phyloP scores from a whole-genome alignment of 2,329 filamentous ascomycete genomes.

The Diaporthe sp. region DNA sequence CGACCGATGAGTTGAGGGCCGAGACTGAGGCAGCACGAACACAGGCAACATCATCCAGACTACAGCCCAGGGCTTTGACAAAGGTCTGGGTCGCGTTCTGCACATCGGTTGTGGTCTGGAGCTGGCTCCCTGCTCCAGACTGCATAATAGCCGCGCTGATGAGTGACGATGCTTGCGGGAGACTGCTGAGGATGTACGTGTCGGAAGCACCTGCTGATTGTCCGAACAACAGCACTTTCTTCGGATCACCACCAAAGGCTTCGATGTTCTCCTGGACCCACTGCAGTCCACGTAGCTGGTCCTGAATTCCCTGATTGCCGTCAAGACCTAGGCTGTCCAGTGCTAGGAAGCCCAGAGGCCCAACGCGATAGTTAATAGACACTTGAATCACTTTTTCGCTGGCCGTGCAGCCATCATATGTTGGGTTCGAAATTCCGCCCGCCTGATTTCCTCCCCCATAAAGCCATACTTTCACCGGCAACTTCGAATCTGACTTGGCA shows the following conservation, averaged over 20 bases:
- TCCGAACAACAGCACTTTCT: conserved; percentile 46
- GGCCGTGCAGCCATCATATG: conserved; percentile 44
- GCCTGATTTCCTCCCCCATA: conserved; percentile 44
- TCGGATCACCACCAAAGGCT: conserved; percentile 56
- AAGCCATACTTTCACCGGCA: conserved; percentile 40
- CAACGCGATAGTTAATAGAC: conserved; percentile 56
- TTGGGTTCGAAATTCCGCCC: conserved; percentile 43
- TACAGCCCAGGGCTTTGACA: conserved; percentile 21
- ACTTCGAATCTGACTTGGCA: conserved; percentile 24
- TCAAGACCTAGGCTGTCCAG: conserved; percentile 54
- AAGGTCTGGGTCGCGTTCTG: conserved; percentile 10
- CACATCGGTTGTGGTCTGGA: neutral
- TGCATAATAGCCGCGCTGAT: conserved; percentile 44
- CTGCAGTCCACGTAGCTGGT: conserved; percentile 61
- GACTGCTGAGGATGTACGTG: conserved; percentile 44
- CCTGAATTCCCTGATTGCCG: conserved; percentile 63
- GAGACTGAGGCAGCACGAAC: conserved; percentile 8
- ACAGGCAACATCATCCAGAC: conserved; percentile 26
- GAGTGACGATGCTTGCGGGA: conserved; percentile 44
- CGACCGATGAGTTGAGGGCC: neutral
- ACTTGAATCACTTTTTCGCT: conserved; percentile 44
- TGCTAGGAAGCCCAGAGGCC: conserved; percentile 61
- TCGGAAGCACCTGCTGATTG: conserved; percentile 46
- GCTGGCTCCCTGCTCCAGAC: conserved; percentile 43
- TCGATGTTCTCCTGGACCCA: conserved; percentile 64